These are phyloP conservation scores for Metschnikowia bowlesiae DNA, from an alignment of 805 yeast species.

Conservation along the genomic window DNA sequence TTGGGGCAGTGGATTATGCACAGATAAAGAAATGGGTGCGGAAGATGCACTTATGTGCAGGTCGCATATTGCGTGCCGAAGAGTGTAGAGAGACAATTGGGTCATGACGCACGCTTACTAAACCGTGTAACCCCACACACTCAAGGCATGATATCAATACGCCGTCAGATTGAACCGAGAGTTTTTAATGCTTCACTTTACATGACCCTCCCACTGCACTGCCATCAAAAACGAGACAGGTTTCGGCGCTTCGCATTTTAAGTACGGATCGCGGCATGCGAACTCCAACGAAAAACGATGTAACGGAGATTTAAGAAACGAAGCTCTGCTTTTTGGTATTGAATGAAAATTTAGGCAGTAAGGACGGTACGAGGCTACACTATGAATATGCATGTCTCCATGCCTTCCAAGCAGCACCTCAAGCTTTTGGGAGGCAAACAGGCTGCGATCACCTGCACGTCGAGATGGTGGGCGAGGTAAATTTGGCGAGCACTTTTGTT, in stretches of 20 bases:
- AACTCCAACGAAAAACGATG: background rate
- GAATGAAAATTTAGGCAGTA: background rate
- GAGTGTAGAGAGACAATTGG: background rate
- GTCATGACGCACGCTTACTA: background rate
- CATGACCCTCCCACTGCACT: background rate
- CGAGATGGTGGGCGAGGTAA: background rate
- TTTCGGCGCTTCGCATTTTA: background rate
- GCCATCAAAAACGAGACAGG: no score
- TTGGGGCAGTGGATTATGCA: background rate
- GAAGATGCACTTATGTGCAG: background rate
- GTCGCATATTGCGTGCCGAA: slow-evolving; percentile 1
- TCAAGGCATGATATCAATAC: background rate
- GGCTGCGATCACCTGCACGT: background rate
- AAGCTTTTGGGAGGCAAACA: background rate
- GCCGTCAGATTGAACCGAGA: background rate
- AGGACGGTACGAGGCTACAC: background rate
- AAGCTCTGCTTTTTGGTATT: background rate
- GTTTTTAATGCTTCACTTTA: background rate
- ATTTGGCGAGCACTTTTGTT: background rate
- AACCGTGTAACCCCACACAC: slow-evolving; percentile 3
- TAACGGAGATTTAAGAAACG: background rate
- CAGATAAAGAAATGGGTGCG: slow-evolving; percentile 4
- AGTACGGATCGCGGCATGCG: background rate
- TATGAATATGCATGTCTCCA: background rate
- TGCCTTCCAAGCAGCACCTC: background rate